Evolutionary conservation across 2,329 filamentous ascomycete species (phyloP).

Genomic region (Plenodomus biglobosus): DNA sequence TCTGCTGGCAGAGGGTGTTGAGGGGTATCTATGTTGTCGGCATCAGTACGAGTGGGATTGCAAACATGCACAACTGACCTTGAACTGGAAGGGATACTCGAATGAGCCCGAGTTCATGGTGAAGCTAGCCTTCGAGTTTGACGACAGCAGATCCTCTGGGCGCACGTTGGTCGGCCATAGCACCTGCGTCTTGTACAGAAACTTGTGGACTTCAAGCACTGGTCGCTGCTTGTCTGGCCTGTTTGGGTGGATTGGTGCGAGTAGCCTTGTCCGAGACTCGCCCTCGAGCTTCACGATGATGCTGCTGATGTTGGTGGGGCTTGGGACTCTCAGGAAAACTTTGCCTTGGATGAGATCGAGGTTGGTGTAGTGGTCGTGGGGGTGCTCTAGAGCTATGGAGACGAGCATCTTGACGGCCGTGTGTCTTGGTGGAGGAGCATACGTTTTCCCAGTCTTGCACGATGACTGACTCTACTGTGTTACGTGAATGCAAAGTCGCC

Average conservation of each 20-base stretch:
- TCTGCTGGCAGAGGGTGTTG: constrained; percentile 66
- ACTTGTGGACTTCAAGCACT: constrained; percentile 58
- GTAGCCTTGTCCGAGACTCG: constrained; percentile 69
- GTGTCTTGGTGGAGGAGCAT: neutral
- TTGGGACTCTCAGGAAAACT: constrained; percentile 49
- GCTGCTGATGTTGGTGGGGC: constrained; percentile 50
- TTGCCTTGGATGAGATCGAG: constrained; percentile 70
- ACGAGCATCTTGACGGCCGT: constrained; percentile 48
- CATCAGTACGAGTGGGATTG: too few relatives aligned
- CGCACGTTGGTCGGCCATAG: constrained; percentile 65
- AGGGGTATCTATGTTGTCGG: constrained; percentile 55
- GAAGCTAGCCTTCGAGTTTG: constrained; percentile 51
- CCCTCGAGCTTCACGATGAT: constrained; percentile 84
- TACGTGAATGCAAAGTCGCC: constrained; percentile 20
- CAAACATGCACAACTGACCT: constrained; percentile 65
- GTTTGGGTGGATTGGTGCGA: constrained; percentile 50
- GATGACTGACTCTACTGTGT: too few relatives aligned
- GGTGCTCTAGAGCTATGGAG: constrained; percentile 64
- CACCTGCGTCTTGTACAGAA: constrained; percentile 72
- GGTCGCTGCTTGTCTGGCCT: constrained; percentile 48
- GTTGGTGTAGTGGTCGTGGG: constrained; percentile 75
- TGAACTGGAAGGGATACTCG: constrained; percentile 77
- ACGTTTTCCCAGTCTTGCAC: too few relatives aligned
- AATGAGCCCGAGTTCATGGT: constrained; percentile 70
- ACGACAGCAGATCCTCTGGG: constrained; percentile 42